Conservation (phyloP, 75 land plant species). For the Azolla pinnata region DNA sequence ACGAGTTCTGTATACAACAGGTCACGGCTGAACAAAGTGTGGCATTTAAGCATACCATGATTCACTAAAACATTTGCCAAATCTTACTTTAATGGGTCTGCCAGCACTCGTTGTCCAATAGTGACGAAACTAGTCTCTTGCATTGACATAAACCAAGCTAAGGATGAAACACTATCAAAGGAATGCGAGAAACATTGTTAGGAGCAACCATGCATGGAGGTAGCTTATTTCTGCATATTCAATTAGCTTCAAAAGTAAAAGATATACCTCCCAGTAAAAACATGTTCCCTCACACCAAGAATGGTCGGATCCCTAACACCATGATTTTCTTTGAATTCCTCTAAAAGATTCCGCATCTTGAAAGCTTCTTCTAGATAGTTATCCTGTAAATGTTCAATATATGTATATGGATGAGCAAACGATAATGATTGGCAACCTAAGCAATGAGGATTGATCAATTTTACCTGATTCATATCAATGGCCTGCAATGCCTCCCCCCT, state of each 20-base stretch:
- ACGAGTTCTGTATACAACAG: slow-evolving; percentile 59
- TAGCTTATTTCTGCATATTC: too few species aligned
- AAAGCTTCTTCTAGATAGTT: slow-evolving; percentile 96
- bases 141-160: slow-evolving; percentile 96
- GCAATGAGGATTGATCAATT: too few species aligned
- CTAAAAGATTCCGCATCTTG: slow-evolving; percentile 89
- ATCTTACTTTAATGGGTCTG: slow-evolving; percentile 76
- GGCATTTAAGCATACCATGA: too few species aligned
- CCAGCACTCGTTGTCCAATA: slow-evolving; percentile 81
- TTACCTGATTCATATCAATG: slow-evolving; percentile 98
- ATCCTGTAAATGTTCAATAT: slow-evolving; percentile 36
- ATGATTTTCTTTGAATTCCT: slow-evolving; percentile 89
- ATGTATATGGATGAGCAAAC: neutral
- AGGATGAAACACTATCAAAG: slow-evolving; percentile 71
- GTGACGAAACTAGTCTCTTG: slow-evolving; percentile 96
- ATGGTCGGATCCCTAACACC: slow-evolving; percentile 80
- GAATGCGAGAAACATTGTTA: neutral
- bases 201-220: too few species aligned
- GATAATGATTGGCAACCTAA: too few species aligned
- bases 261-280: slow-evolving; percentile 86
- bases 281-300: slow-evolving; percentile 92
- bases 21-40: too few species aligned
- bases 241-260: too few species aligned
- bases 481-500: slow-evolving; percentile 93
- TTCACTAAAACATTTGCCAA: too few species aligned